Evolutionary conservation across 2,329 filamentous ascomycete species (phyloP), one percentile per base, ranked within the genome.

Genomic region (Apiospora hydei): DNA sequence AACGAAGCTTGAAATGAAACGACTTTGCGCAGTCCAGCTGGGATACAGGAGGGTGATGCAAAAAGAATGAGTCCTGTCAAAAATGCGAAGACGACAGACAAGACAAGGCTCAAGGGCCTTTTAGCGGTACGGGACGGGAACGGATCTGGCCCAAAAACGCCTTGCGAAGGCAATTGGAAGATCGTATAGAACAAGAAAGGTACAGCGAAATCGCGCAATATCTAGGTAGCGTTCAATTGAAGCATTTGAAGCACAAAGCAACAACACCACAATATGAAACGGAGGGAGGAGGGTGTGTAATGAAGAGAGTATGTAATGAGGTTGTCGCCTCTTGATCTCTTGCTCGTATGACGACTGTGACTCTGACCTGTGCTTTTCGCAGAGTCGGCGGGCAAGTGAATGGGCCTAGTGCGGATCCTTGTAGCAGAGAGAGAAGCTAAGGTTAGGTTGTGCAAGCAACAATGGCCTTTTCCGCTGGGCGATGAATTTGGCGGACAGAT

Each of bases 1-100:
- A 69, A 69, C 26, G 34, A 69, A 21, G 67, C 26, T 46, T 49
- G 44, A 16, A 38, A 41, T 4, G 57, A 64, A 64, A 41, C n/a
- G 67, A 43, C 41, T 53, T 71, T 69, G 71, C 67, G 67, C 71
- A 71, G 67, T 38, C 68, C 71, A 68, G 57, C 67, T 71, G 70
- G 43, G 67, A 44, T 43, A 67, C 66, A 67, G 66, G 38, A 44
- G 66, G 43, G 66, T 46, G 66, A 46, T 61, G 53, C 53, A 61
- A 61, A 51, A 61, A 61, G 53, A 61, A 61, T 38, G 53, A 61
- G n/a, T 11, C 30, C 53, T 61, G 30, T 38, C 53, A 61, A 61
- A 51, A 61, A 13, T 61, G 57, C 34, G 57, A 64, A 64, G 57
- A 21, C 57, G 34, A 41, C 41, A 38, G 26, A 38, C 53, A 41